Evolutionary conservation across 139 green algal genomes (phyloP), one percentile per base, ranked within the genome.

Genomic region (Zygnema cylindricum): DNA sequence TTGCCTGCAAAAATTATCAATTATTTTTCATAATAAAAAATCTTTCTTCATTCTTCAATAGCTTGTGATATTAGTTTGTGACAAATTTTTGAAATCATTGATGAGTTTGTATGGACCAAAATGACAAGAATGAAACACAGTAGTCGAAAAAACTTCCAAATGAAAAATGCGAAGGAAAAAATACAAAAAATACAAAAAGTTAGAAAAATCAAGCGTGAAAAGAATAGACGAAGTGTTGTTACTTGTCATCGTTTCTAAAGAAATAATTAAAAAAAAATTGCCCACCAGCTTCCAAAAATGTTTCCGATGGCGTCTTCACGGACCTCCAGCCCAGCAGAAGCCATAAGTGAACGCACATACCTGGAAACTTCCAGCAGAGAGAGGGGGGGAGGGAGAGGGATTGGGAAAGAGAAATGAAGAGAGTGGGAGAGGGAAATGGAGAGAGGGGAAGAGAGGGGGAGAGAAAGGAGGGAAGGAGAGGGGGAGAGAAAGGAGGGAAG

Each of bases 281-380:
- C n/a, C n/a, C 23, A 90, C 93, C 92, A 96, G 0, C 91, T 85
- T 1, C 96, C 97, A 78, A 94, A 98, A 22, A 99, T 98, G 92
- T 97, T 98, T 36, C 97, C 97, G 84, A 99, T 94, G 0, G 93
- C 69, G 87, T 99, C 97, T 77, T 98, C 95, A 41, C 94, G 85
- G 1, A 98, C 88, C 0, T 40, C 57, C 73, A 98, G 86, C 1
- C 93, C 93, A 36, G 93, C 93, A 0, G 95, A 90, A 0, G 1
- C 33, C 96, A 99, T 98, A 0, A 98, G 91, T 0, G 92, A 49
- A 81, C 96, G 97, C 0, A 98, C 93, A 69, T 97, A 98, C 25
- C 94, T 96, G 91, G 76, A 55, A 3, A 83, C 69, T 7, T 32
- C 7, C 49, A 1, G 21, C 38, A 85, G 23, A 86, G 16, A n/a